phyloP scores from a whole-genome alignment of 2,329 filamentous ascomycete genomes.

The Leptographium lundbergii region DNA sequence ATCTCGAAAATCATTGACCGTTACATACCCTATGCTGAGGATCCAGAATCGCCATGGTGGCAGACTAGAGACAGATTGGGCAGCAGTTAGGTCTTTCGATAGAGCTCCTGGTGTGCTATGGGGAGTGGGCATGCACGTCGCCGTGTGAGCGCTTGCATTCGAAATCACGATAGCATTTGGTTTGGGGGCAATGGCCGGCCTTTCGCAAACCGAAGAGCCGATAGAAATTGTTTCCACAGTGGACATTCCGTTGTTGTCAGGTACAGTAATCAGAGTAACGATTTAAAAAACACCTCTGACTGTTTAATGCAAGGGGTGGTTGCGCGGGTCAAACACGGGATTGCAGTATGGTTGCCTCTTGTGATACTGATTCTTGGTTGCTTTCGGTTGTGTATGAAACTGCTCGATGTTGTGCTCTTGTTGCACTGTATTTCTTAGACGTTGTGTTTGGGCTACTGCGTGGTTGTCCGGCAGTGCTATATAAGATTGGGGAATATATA shows the following conservation, averaged over 20 bases:
- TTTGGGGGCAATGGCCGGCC: too few species aligned
- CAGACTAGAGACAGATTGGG: neutral
- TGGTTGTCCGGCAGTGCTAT: too few species aligned
- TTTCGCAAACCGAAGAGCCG: neutral
- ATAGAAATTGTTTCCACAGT: neutral
- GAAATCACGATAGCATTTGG: neutral
- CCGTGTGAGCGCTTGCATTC: neutral
- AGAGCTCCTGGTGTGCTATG: neutral
- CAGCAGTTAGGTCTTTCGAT: neutral
- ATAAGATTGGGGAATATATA: too few species aligned
- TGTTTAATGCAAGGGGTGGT: too few species aligned
- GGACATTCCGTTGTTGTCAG: neutral
- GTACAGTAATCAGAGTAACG: neutral
- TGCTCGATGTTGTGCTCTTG: too few species aligned
- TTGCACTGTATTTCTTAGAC: too few species aligned
- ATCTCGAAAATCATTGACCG: neutral
- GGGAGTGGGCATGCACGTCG: neutral
- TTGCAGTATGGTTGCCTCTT: neutral
- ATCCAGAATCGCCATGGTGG: constrained; percentile 9
- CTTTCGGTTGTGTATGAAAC: too few species aligned
- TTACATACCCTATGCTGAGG: constrained; percentile 9
- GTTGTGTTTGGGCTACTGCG: too few species aligned
- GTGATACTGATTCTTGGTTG: neutral
- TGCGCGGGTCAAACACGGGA: too few species aligned
- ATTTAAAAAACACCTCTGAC: too few species aligned